Percentiles rank a stretch among this genome's conserved stretches.
Conservation (phyloP, 2,329 filamentous ascomycete genomes). For the Coleophoma cylindrospora region DNA sequence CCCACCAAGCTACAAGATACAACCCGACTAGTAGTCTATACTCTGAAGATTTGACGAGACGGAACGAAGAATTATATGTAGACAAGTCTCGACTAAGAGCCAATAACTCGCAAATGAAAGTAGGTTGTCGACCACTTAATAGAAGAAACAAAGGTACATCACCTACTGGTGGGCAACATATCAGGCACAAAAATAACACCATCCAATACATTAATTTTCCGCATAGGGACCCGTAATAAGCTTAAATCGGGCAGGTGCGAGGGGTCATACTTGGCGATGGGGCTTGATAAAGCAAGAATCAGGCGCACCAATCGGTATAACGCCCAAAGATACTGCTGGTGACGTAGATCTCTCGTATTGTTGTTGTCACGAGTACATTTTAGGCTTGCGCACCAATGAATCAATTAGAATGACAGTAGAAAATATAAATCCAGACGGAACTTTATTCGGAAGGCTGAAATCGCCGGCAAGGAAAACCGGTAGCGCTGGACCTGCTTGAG, state of each 20-base stretch:
- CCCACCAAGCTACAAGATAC: too few species aligned
- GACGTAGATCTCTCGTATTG: neutral
- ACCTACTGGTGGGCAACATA: too few species aligned
- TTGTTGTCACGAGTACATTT: neutral
- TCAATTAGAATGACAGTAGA: neutral
- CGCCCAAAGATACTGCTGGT: neutral
- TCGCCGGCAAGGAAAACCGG: too few species aligned
- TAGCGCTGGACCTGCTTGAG: too few species aligned
- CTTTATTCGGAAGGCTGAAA: too few species aligned
- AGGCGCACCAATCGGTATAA: neutral
- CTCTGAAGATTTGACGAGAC: neutral
- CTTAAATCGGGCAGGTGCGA: neutral
- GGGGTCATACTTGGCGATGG: neutral
- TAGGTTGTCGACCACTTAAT: too few species aligned
- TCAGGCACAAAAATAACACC: neutral
- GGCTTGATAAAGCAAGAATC: neutral
- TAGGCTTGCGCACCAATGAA: neutral
- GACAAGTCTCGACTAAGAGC: neutral
- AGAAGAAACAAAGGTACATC: too few species aligned
- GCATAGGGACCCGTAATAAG: neutral
- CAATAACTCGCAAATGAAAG: neutral
- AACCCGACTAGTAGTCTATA: neutral
- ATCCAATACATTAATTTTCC: neutral
- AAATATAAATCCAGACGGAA: neutral
- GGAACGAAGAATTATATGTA: neutral